These are phyloP conservation scores for Neopestalotiopsis sp. DNA, from an alignment of 2,329 filamentous ascomycete species.

Conservation along the genomic window DNA sequence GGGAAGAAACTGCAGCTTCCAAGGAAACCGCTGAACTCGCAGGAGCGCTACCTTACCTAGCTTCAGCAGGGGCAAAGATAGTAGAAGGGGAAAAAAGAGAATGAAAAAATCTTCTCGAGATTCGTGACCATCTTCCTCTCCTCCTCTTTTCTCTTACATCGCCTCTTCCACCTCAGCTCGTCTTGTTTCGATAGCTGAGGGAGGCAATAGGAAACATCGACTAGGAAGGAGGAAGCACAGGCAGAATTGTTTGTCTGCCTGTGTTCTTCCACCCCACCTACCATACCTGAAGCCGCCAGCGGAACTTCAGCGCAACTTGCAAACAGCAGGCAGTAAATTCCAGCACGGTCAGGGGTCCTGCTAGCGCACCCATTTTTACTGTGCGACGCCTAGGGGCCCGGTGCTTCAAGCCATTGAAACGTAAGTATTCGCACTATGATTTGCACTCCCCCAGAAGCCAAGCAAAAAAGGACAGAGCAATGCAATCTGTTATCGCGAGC, in stretches of 20 bases:
- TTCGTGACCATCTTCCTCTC: background rate
- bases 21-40: slow-evolving; percentile 17
- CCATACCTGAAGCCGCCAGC: background rate
- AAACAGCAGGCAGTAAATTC: background rate
- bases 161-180: slow-evolving; percentile 4
- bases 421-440: slow-evolving; percentile 4
- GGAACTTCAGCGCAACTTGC: background rate
- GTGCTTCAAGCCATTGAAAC: slow-evolving; percentile 8
- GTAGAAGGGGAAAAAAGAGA: background rate
- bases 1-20: slow-evolving; percentile 13
- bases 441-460: slow-evolving; percentile 1
- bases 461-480: background rate
- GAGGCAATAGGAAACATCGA: background rate
- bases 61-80: slow-evolving; percentile 2
- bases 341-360: slow-evolving; percentile 7
- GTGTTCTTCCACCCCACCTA: background rate
- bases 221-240: background rate
- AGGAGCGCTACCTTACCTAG: slow-evolving; percentile 14
- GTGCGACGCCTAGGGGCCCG: slow-evolving; percentile 11
- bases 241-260: background rate
- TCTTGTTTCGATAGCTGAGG: slow-evolving; percentile 1
- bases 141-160: background rate
- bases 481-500: slow-evolving; percentile 11
- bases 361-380: slow-evolving; percentile 10
- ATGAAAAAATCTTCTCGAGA: slow-evolving; percentile 5